These are phyloP conservation scores for Calvatia gigantea DNA, from an alignment of 768 basidiomycete genomes.

Conservation along the genomic window DNA sequence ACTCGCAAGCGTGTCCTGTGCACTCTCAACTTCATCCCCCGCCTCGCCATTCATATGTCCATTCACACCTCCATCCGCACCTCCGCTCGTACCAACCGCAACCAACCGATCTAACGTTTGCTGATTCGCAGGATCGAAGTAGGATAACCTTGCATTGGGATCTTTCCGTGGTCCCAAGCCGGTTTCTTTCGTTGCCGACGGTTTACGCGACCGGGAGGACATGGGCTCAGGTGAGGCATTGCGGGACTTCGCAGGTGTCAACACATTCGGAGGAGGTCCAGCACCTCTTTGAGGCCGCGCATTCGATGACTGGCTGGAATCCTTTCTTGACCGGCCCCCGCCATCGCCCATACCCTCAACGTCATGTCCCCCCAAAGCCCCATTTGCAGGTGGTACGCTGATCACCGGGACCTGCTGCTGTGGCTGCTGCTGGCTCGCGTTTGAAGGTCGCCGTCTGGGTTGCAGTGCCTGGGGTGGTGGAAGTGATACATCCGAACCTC, in stretches of 20 bases:
- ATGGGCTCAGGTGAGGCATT: slow-evolving; percentile 16
- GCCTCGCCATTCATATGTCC: slow-evolving; percentile 45
- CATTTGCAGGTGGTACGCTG: background rate
- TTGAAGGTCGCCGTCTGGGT: slow-evolving; percentile 12
- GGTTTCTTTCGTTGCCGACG: slow-evolving; percentile 28
- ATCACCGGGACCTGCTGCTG: slow-evolving; percentile 13
- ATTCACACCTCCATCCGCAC: slow-evolving; percentile 19
- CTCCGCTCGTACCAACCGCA: slow-evolving; percentile 27
- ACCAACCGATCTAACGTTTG: slow-evolving; percentile 68
- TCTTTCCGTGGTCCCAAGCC: slow-evolving; percentile 42
- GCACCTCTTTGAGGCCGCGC: background rate
- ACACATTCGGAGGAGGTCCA: slow-evolving; percentile 9
- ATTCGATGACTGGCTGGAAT: slow-evolving; percentile 1
- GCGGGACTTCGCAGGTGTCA: slow-evolving; percentile 22
- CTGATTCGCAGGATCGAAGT: slow-evolving; percentile 80
- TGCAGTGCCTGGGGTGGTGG: slow-evolving; percentile 29
- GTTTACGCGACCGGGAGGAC: slow-evolving; percentile 22
- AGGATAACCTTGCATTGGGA: slow-evolving; percentile 72
- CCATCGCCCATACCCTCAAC: background rate
- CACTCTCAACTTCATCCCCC: slow-evolving; percentile 57
- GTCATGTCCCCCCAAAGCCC: background rate
- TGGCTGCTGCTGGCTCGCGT: slow-evolving; percentile 17
- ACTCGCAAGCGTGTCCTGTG: slow-evolving; percentile 80
- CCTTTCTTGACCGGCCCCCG: slow-evolving; percentile 2
- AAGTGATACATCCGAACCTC: slow-evolving; percentile 39